Percentiles rank a stretch among this genome's conserved stretches.
These are phyloP conservation scores for Lignosus rhinocerotis DNA, from an alignment of 1,284 basidiomycete genomes.

Conservation along the genomic window DNA sequence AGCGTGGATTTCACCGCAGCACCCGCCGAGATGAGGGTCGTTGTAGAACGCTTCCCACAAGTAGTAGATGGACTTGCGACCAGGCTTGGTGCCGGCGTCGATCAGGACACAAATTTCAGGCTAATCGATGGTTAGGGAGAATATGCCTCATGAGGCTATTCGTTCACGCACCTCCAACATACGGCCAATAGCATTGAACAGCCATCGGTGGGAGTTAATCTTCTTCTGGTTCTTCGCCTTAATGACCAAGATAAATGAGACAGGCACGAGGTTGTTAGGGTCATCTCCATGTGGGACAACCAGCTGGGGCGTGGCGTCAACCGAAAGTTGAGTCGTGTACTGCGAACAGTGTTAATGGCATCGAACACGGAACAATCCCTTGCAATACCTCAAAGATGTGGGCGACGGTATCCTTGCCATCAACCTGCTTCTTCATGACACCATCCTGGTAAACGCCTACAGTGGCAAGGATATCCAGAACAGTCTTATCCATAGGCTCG, in stretches of 20 bases:
- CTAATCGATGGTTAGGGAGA: constrained; percentile 37
- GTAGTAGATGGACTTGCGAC: constrained; percentile 95
- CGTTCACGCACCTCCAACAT: constrained; percentile 62
- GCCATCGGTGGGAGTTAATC: constrained; percentile 96
- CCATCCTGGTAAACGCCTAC: constrained; percentile 92
- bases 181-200: constrained; percentile 94
- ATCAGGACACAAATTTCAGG: constrained; percentile 91
- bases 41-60: constrained; percentile 94
- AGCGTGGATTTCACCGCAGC: constrained; percentile 91
- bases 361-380: background rate
- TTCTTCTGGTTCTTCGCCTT: constrained; percentile 99
- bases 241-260: constrained; percentile 93
- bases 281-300: constrained; percentile 89
- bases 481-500: constrained; percentile 94
- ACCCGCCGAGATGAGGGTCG: constrained; percentile 73
- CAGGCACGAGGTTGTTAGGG: constrained; percentile 90
- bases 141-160: background rate
- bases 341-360: constrained; percentile 31
- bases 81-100: constrained; percentile 95
- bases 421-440: constrained; percentile 93
- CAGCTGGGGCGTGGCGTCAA: constrained; percentile 86
- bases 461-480: constrained; percentile 86
- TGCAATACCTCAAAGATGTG: constrained; percentile 82
- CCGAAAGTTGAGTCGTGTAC: constrained; percentile 91
- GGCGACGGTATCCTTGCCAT: constrained; percentile 90